Percentiles rank a stretch among this genome's conserved stretches.
Evolutionary conservation across 2,329 filamentous ascomycete species (phyloP).

Genomic region (Neospermospora avenae): DNA sequence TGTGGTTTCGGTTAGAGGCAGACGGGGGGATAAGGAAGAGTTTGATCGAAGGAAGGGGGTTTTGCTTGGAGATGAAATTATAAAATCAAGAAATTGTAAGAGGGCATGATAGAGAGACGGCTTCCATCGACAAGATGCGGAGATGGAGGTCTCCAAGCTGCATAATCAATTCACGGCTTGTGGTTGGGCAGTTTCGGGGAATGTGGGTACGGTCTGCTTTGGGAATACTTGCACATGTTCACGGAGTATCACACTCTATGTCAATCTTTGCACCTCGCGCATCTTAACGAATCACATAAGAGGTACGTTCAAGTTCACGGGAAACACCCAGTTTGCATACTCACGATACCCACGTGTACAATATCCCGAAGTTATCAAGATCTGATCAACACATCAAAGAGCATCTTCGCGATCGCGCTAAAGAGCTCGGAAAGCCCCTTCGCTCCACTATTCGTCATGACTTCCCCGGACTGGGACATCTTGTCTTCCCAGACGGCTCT

Average conservation of each 20-base stretch:
- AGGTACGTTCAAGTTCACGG: too few species aligned
- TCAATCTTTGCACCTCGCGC: too few species aligned
- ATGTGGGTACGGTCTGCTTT: neutral
- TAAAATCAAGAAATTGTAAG: neutral
- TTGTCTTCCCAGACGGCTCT: neutral
- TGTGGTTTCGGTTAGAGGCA: neutral
- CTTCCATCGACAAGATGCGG: neutral
- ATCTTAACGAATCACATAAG: too few species aligned
- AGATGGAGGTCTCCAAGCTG: too few species aligned
- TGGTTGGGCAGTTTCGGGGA: neutral
- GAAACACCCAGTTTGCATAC: too few species aligned
- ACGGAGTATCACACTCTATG: too few species aligned
- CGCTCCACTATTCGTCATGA: slow-evolving; percentile 11
- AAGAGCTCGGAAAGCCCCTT: neutral
- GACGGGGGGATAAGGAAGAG: neutral
- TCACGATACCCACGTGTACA: neutral
- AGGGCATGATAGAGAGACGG: neutral
- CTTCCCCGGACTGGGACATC: neutral
- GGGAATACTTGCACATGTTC: neutral
- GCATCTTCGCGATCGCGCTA: slow-evolving; percentile 15
- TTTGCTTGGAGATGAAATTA: neutral
- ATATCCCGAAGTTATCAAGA: neutral
- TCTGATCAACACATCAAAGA: neutral
- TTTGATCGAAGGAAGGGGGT: too few species aligned
- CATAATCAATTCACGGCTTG: neutral